phyloP scores from a whole-genome alignment of 129 eudicot genomes.

The Chrysanthemum lavandulifolium region DNA sequence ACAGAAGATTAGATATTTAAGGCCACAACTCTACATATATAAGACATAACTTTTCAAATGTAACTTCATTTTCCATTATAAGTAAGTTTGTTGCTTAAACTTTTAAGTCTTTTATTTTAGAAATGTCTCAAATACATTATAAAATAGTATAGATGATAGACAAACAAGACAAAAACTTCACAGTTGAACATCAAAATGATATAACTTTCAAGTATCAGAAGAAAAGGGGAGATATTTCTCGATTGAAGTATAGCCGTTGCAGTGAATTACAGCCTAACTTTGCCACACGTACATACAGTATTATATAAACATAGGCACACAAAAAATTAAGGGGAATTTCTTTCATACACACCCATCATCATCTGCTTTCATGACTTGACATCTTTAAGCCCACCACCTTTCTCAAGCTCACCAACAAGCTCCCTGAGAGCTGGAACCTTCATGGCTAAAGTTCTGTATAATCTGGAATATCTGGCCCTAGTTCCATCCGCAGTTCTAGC shows the following conservation, averaged over 20 bases:
- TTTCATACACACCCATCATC: constrained; percentile 9
- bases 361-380: constrained; percentile 43
- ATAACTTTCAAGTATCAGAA: constrained; percentile 22
- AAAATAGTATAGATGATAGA: too few relatives aligned
- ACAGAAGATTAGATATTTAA: too few relatives aligned
- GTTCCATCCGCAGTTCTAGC: constrained; percentile 96
- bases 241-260: constrained; percentile 16
- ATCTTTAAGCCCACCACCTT: constrained; percentile 90
- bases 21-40: too few relatives aligned
- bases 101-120: too few relatives aligned
- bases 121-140: too few relatives aligned
- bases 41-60: too few relatives aligned
- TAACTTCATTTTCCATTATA: too few relatives aligned
- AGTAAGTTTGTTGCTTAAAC: too few relatives aligned
- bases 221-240: constrained; percentile 7
- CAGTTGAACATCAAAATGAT: too few relatives aligned
- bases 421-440: constrained; percentile 96
- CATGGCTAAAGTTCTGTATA: constrained; percentile 95
- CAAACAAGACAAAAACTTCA: too few relatives aligned
- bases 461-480: constrained; percentile 84
- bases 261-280: constrained; percentile 25
- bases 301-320: constrained; percentile 27
- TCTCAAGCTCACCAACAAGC: constrained; percentile 93
- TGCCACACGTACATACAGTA: constrained; percentile 27
- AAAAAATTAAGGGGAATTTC: neutral